Base-by-base conservation (phyloP, 2,329 filamentous ascomycete genomes). In the Penicillium brasilianum region DNA sequence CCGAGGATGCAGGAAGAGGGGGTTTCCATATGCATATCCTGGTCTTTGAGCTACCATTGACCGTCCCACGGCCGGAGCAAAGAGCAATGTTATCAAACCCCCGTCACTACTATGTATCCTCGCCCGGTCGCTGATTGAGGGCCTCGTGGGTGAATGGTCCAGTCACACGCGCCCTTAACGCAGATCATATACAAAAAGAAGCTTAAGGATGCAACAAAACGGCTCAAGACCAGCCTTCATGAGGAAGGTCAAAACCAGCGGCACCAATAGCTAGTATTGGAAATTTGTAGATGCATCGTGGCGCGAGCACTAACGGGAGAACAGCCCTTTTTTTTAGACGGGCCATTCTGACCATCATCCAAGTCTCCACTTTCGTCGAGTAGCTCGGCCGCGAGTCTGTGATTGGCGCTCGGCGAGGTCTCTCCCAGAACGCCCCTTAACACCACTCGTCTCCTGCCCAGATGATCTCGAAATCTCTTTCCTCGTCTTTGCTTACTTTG, bases 341-440 rank as follows among this genome's bases (percentile, higher is more conserved):
- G 20, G 32, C 50, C 50, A 36, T 52, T 34, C 34, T 39, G 50
- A 52, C 39, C 50, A 37, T 10, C 50, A 10, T 52, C 30, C 4
- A 36, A 6, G 32, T 39, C 50, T 52, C 50, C 50, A 52, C 50
- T 37, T 22, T 7, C 3, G 20, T 25, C 18, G 22, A 52, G 50
- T 11, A 52, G 25, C 32, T 37, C 34, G 50, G 50, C 10, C 50
- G 32, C 32, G 4, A 18, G 7, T 34, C n/a, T 22, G 34, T 37
- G 50, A 52, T 52, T 39, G 50, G 50, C 32, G 36, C 50, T 37
- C 14, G 22, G 13, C 34, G 34, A 20, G 36, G 50, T 28, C 20
- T 50, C 20, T 52, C 20, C 50, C 39, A 37, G 36, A 39, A 37
- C 50, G 50, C 32, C 50, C 50, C 50, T 52, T 52, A 52, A 52